phyloP scores from a whole-genome alignment of 176 grass and related monocot genomes.

The bread wheat (Triticum aestivum) region IWGSC_CS_RefSeq_v2.1 NC_057813.1:330309477-330309976 shows the following conservation, averaged over 20 bases:
- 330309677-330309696: constrained; percentile 18
- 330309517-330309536: neutral
- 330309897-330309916: constrained; percentile 64
- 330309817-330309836: constrained; percentile 14
- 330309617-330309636: constrained; percentile 33
- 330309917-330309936: constrained; percentile 71
- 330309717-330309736: neutral
- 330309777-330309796: constrained; percentile 58
- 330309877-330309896: constrained; percentile 26
- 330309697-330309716: constrained; percentile 40
- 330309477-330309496: constrained; percentile 24
- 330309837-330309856: constrained; percentile 22
- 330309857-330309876: constrained; percentile 33
- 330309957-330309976: constrained; percentile 61
- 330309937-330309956: constrained; percentile 51
- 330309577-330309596: constrained; percentile 24
- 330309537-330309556: constrained; percentile 36
- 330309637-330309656: constrained; percentile 34
- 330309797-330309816: constrained; percentile 17
- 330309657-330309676: constrained; percentile 11
- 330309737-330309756: neutral
- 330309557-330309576: constrained; percentile 18
- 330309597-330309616: neutral
- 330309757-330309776: constrained; percentile 17
- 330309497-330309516: constrained; percentile 25